Evolutionary conservation across 2,329 filamentous ascomycete genomes (phyloP).

Genomic region (Pseudopithomyces maydicus): DNA sequence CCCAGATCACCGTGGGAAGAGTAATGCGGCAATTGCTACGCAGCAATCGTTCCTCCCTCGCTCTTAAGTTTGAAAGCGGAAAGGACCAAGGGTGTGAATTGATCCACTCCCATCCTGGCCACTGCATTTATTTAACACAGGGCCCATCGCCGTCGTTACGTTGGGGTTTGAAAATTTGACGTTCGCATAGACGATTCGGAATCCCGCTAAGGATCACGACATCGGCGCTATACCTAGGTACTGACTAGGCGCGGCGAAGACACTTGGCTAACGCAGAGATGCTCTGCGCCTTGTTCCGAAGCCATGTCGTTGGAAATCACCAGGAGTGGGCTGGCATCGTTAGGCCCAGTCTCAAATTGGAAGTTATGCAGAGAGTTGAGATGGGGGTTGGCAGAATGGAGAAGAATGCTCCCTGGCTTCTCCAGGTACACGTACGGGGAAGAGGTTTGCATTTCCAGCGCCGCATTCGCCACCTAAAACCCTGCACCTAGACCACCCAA

Average conservation of each 20-base stretch:
- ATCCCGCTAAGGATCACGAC: slow-evolving; percentile 1
- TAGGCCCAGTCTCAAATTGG: too few relatives aligned
- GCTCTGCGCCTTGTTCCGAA: background rate
- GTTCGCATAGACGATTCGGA: background rate
- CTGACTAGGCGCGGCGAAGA: background rate
- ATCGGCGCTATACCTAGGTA: slow-evolving; percentile 5
- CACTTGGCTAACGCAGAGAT: background rate
- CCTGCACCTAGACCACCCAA: background rate
- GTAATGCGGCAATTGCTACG: too few relatives aligned
- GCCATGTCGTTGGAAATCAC: background rate
- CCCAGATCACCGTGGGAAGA: too few relatives aligned
- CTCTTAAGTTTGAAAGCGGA: too few relatives aligned
- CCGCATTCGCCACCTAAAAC: background rate
- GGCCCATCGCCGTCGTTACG: background rate
- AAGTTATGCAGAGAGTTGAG: background rate
- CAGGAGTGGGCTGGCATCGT: too few relatives aligned
- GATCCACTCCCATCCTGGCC: background rate
- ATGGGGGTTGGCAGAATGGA: background rate
- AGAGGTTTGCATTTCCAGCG: background rate
- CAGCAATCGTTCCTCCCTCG: too few relatives aligned
- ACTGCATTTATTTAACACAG: background rate
- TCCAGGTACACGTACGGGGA: too few relatives aligned
- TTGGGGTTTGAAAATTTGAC: slow-evolving; percentile 2
- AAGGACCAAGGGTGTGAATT: too few relatives aligned
- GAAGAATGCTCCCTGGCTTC: too few relatives aligned